Base-by-base conservation (phyloP, 2,329 filamentous ascomycete species). In the Neofusicoccum parvum region DNA sequence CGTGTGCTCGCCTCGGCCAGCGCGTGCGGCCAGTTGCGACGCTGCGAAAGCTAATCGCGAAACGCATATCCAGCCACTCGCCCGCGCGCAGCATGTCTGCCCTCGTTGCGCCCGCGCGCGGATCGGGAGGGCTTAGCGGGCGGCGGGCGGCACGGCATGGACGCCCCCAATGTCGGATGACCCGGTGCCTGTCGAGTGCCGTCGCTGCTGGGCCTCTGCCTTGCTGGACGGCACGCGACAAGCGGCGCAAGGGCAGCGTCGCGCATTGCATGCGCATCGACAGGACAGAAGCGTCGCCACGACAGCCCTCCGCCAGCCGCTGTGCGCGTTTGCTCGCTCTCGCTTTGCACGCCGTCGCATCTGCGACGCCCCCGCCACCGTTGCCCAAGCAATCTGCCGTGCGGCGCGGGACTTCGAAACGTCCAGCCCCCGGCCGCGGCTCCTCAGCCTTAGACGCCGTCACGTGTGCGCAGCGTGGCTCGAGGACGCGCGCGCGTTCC, bases 371-470 rank as follows among this genome's bases (percentile, higher is more conserved):
- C 20, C 50, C 9, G 46, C 48, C 48, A 51, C 48, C 39, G 54
- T 58, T 58, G 54, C 23, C 32, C 39, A 58, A 45, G 54, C 39
- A 59, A 59, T 59, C 54, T 59, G 54, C 53, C 37, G 53, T 56
- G 32, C 50, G 3, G 17, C 17, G 36, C 51, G 12, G 37, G 37
- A 43, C 51, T 56, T 43, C 41, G 54, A 59, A 59, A 59, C 54
- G 36, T 27, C 51, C 51, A 56, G 51, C 51, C 32, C 51, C 32
- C n/a, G 34, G 39, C 54, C 54, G 54, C 54, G n/a, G 54, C 54
- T 43, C 39, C 39, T 59, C 54, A 46, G 54, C 54, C 54, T 58
- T 43, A 43, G 27, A 17, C 20, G 39, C 20, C 39, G 6, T 20
- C 54, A 45, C 54, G 39, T 41, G 54, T 36, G 54, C 23, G 5